Evolutionary conservation across 1,139 yeast species (phyloP), one percentile per base, ranked within the genome.

Genomic region (Suhomyces bolitotheri): DNA sequence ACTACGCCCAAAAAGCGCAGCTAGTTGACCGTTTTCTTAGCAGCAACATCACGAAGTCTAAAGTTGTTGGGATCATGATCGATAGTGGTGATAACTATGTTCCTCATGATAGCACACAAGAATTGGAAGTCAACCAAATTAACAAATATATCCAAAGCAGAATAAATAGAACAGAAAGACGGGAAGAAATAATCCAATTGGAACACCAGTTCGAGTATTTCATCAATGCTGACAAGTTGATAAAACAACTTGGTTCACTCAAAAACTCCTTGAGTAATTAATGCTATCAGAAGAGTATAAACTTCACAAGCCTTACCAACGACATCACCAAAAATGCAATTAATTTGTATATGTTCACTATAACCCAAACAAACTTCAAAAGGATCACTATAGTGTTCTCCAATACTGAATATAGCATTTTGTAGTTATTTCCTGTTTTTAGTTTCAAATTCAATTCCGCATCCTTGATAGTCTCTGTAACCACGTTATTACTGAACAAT

Each of bases 281-380:
- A 4, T 14, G 7, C 7, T 8, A 7, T 19, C 32, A 41, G 31
- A 44, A 42, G n/a, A 55, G 38, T 5, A 60, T 29, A 24, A 53
- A 72, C 48, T 55, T 63, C 3, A 79, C 32, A 2, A 74, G 33
- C 24, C 53, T 59, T 58, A 75, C 64, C 2, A 76, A 14, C 4
- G 70, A 22, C 36, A 51, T 40, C 7, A 76, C 22, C 2, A 65
- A 37, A 29, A 54, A 51, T 44, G 62, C 66, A 17, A 72, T 37
- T 11, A 65, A 49, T 44, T 76, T 67, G 45, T 77, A 67, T n/a
- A 78, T 49, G 34, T 77, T 80, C 22, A 81, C 89, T 7, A 79
- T 58, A 5, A 81, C 66, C 96, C 96, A 88, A 11, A 82, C 67
- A 4, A 74, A 46, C 75, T 95, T 79, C 47, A 88, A 66, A 4